These are phyloP conservation scores for Dactylellina cionopaga DNA, from an alignment of 2,329 filamentous ascomycete species.

Conservation along the genomic window DNA sequence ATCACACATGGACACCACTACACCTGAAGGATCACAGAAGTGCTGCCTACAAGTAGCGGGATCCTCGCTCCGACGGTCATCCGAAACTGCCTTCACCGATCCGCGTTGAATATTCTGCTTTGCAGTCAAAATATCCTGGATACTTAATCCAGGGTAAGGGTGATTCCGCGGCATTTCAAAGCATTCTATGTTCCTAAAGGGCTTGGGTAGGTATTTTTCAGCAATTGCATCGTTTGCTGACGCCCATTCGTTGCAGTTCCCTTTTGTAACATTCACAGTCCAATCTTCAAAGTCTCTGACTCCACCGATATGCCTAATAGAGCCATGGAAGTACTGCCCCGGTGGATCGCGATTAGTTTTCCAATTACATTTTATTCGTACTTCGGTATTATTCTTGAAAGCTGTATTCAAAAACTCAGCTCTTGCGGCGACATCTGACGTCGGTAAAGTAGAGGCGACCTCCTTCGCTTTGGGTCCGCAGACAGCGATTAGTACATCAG, in stretches of 20 bases:
- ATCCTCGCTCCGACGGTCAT: background rate
- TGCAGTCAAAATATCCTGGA: background rate
- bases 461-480: background rate
- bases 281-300: background rate
- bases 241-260: background rate
- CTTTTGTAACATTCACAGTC: background rate
- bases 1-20: slow-evolving; percentile 5
- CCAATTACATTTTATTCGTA: background rate
- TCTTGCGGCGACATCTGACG: background rate
- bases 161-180: background rate
- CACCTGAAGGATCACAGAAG: slow-evolving; percentile 6
- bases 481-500: background rate
- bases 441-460: no score
- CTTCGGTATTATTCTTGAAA: background rate
- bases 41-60: background rate
- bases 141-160: background rate
- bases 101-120: background rate
- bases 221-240: background rate
- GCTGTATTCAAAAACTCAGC: background rate
- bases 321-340: background rate
- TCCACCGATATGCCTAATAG: background rate
- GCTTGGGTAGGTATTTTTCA: no score
- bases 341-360: no score
- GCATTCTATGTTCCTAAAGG: background rate
- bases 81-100: background rate